These are phyloP conservation scores for Leccinum incarnatum DNA, from an alignment of 768 basidiomycete genomes.

Conservation along the genomic window DNA sequence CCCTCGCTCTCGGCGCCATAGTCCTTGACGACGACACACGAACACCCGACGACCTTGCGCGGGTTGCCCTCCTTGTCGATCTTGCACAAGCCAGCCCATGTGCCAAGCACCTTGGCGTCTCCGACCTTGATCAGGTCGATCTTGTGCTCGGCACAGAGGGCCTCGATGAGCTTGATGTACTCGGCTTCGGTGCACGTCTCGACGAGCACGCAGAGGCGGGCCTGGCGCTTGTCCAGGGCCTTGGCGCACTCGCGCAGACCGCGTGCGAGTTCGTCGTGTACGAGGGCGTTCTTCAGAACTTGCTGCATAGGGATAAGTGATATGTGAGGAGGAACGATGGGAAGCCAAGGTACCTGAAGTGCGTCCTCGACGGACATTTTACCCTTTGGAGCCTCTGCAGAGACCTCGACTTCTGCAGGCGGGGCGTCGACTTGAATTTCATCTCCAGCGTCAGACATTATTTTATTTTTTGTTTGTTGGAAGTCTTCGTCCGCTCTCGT, in stretches of 20 bases:
- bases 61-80: slow-evolving; percentile 99
- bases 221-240: slow-evolving; percentile 97
- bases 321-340: not conserved
- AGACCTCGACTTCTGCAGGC: slow-evolving; percentile 72
- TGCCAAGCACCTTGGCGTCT: slow-evolving; percentile 96
- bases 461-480: slow-evolving; percentile 25
- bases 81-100: slow-evolving; percentile 99
- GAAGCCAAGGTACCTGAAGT: slow-evolving; percentile 59
- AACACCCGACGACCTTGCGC: slow-evolving; percentile 91
- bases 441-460: slow-evolving; percentile 99
- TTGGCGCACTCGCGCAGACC: slow-evolving; percentile 98
- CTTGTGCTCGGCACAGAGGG: slow-evolving; percentile 98
- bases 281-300: slow-evolving; percentile 98
- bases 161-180: slow-evolving; percentile 99
- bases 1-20: slow-evolving; percentile 96
- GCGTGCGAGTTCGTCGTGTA: slow-evolving; percentile 97
- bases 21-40: slow-evolving; percentile 96
- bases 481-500: slow-evolving; percentile 97
- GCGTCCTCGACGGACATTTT: slow-evolving; percentile 96
- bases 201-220: slow-evolving; percentile 97
- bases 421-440: slow-evolving; percentile 74
- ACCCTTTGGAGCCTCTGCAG: slow-evolving; percentile 88
- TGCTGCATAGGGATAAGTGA: slow-evolving; percentile 50
- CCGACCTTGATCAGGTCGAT: slow-evolving; percentile 99
- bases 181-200: slow-evolving; percentile 99